Evolutionary conservation across 768 basidiomycete genomes (phyloP).

Genomic region (Paxillus involutus): DNA sequence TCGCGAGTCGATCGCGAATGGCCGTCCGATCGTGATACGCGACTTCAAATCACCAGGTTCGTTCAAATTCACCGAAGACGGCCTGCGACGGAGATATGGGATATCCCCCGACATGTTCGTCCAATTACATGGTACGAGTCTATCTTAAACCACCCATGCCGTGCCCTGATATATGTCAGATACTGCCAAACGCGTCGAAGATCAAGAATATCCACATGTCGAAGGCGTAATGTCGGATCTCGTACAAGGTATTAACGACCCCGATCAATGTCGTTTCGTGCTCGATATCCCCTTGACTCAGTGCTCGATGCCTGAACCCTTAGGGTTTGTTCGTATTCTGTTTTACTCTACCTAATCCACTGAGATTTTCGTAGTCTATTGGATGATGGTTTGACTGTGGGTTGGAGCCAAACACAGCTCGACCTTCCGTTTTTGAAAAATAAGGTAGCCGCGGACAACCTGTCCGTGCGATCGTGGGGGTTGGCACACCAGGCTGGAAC

Average conservation of each 20-base stretch:
- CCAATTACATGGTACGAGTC: not conserved
- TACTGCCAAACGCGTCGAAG: not conserved
- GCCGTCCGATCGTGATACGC: not conserved
- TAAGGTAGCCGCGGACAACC: not conserved
- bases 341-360: not conserved
- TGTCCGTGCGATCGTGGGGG: not conserved
- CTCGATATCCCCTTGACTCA: not conserved
- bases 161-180: not conserved
- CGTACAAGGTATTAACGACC: not conserved
- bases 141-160: too few species aligned
- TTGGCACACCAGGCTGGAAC: slow-evolving; percentile 4
- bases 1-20: not conserved
- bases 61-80: not conserved
- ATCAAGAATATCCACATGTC: not conserved
- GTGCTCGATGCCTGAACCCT: not conserved
- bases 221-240: not conserved
- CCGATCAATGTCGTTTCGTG: not conserved
- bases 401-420: slow-evolving; percentile 5
- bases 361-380: not conserved
- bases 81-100: not conserved
- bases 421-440: not conserved
- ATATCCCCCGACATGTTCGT: not conserved
- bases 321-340: too few species aligned
- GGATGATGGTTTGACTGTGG: slow-evolving; percentile 1
- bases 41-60: not conserved